phyloP scores from a whole-genome alignment of 2,329 filamentous ascomycete species.

The Fusarium chuoi region DNA sequence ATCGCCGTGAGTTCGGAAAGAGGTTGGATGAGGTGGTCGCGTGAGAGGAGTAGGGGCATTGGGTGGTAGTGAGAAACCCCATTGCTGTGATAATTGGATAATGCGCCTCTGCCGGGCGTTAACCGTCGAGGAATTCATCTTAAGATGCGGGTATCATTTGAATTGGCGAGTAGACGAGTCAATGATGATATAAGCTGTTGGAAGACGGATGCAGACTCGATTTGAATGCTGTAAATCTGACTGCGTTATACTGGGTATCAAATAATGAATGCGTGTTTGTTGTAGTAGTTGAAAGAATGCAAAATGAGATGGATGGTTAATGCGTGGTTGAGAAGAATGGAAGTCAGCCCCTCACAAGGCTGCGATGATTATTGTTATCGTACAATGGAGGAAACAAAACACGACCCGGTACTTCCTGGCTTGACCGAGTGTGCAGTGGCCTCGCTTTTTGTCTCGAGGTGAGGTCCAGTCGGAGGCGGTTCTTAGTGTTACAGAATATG shows the following conservation, averaged over 20 bases:
- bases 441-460: conserved; percentile 29
- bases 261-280: not conserved
- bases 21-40: conserved; percentile 55
- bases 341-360: conserved; percentile 25
- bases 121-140: conserved; percentile 47
- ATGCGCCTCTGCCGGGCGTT: conserved; percentile 60
- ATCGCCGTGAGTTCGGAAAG: conserved; percentile 59
- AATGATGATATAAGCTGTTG: not conserved
- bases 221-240: not conserved
- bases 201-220: not conserved
- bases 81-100: conserved; percentile 61
- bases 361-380: conserved; percentile 1
- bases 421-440: not conserved
- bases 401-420: conserved; percentile 18
- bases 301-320: not conserved
- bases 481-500: conserved; percentile 23
- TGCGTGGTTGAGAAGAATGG: conserved; percentile 6
- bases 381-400: not conserved
- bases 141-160: conserved; percentile 29
- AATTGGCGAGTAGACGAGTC: not conserved
- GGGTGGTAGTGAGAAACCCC: conserved; percentile 56
- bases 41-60: conserved; percentile 53
- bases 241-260: not conserved
- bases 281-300: conserved; percentile 6
- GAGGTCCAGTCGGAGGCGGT: conserved; percentile 4